Evolutionary conservation across 441 rosid genomes (phyloP).

Genomic region (Erodium trifolium): DNA sequence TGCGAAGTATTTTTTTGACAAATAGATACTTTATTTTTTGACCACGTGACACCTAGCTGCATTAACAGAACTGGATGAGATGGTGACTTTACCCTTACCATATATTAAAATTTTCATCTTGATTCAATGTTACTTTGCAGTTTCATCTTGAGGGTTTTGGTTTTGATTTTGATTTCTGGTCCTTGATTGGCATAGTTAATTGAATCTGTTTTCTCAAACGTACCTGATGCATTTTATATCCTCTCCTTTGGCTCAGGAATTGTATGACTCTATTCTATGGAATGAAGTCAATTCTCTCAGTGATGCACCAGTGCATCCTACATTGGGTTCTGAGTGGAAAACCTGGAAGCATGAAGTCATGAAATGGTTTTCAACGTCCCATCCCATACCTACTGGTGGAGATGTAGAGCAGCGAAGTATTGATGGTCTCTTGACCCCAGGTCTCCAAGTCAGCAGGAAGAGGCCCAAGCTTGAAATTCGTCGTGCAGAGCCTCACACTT

Average conservation of each 20-base stretch:
- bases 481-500: constrained; percentile 72
- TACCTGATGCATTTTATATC: constrained; percentile 9
- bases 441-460: constrained; percentile 55
- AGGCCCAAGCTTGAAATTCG: constrained; percentile 94
- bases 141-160: too few species aligned
- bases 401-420: constrained; percentile 34
- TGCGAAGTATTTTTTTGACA: too few species aligned
- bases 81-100: too few species aligned
- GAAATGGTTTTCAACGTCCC: constrained; percentile 73
- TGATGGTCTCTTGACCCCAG: constrained; percentile 36
- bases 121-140: too few species aligned
- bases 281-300: constrained; percentile 61
- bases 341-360: constrained; percentile 94
- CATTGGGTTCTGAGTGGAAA: constrained; percentile 85
- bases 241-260: constrained; percentile 48
- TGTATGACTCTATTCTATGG: constrained; percentile 71
- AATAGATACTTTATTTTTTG: too few species aligned
- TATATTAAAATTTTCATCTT: too few species aligned
- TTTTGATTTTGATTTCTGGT: too few species aligned
- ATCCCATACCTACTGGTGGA: constrained; percentile 31
- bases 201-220: constrained; percentile 6
- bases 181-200: neutral
- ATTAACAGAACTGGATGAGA: too few species aligned
- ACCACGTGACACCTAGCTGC: too few species aligned
- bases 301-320: constrained; percentile 58